Base-by-base conservation (phyloP, 495 filamentous ascomycete genomes). In the Cercophora sp. region DNA sequence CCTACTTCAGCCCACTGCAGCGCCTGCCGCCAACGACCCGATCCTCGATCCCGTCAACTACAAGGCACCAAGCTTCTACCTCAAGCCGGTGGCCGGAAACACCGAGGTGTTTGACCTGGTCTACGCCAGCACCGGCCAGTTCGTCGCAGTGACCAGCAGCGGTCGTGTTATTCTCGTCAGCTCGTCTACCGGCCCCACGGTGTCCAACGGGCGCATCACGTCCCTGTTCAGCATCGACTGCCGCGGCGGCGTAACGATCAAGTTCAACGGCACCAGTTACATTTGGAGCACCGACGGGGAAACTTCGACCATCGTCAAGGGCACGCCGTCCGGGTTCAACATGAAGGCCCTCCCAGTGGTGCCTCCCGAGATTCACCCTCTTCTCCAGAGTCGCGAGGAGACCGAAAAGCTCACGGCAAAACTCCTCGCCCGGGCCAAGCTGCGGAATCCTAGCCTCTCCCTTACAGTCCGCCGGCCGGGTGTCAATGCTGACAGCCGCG, bases 181-280 rank as follows among this genome's bases (percentile, higher is more conserved):
- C 19, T 5, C 8, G 3, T 49, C 46, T 18, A 49, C 46, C 0
- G 46, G 46, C n/a, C 29, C 29, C 9, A n/a, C 6, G 1, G 25
- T 49, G 20, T 8, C 20, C 5, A 22, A 22, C 16, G 20, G 29
- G 5, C 46, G 32, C 31, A 32, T 36, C 31, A 49, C 46, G 18
- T 29, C 46, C 31, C 24, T 56, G 46, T 56, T 56, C 39, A 45
- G 32, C 27, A 29, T 56, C 15, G 47, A 56, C 39, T 56, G 53
- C 46, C 11, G 20, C 25, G 53, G 44, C 27, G 25, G 35, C 19
- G 22, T 56, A 4, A 35, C 37, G 27, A 37, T 56, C 27, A 42
- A 22, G 32, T 34, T 18, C n/a, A 23, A 22, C 1, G 46, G 39
- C 27, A 15, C 26, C 3, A 19, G 29, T 8, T 51, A 56, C 53